Conservation (phyloP, 441 rosid species). For the Arabidopsis hybrid region DNA sequence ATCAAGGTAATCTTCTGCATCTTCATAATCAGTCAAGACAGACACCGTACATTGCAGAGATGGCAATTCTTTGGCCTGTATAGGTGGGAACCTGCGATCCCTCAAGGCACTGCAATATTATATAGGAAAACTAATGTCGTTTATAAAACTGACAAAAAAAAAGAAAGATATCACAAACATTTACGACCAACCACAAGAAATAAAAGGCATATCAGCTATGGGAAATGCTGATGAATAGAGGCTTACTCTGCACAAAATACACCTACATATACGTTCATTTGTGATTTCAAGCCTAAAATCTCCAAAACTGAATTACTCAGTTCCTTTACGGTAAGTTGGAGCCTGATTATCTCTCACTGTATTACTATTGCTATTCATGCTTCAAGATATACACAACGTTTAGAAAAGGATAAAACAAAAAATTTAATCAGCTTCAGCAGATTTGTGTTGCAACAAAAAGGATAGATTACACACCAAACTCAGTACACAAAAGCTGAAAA, state of each 20-base stretch:
- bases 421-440: neutral
- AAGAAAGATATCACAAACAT: neutral
- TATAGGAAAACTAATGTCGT: neutral
- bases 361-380: neutral
- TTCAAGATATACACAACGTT: neutral
- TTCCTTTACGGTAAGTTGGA: slow-evolving; percentile 8
- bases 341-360: neutral
- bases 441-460: neutral
- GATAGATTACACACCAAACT: neutral
- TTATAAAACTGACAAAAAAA: too few relatives aligned
- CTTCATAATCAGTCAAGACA: slow-evolving; percentile 80
- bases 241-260: neutral
- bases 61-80: slow-evolving; percentile 91
- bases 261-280: neutral
- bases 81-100: slow-evolving; percentile 97
- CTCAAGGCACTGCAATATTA: slow-evolving; percentile 80
- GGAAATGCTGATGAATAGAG: slow-evolving; percentile 1
- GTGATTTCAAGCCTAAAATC: neutral
- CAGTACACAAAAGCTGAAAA: slow-evolving; percentile 5
- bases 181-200: slow-evolving; percentile 14
- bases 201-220: neutral
- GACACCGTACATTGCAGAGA: slow-evolving; percentile 92
- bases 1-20: slow-evolving; percentile 80
- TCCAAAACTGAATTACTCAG: neutral
- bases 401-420: neutral